Evolutionary conservation across 2,329 filamentous ascomycete genomes (phyloP).

Genomic region (Talaromyces piceae): DNA sequence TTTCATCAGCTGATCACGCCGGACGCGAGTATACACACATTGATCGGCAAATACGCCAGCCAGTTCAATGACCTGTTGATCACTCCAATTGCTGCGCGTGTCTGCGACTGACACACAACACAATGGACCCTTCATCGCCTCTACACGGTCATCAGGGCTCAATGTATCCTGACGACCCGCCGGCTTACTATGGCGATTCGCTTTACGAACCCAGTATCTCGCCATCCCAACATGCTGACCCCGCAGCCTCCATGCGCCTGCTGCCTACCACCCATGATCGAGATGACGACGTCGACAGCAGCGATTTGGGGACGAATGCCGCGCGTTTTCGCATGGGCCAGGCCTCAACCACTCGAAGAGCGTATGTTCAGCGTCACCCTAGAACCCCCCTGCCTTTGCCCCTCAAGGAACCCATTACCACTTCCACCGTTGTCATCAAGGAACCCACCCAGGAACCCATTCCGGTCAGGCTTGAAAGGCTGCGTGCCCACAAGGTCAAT

Average conservation of each 20-base stretch:
- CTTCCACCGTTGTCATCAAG: background rate
- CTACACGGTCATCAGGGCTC: constrained; percentile 20
- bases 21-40: background rate
- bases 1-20: too few relatives aligned
- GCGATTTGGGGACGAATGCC: constrained; percentile 17
- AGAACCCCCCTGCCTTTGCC: background rate
- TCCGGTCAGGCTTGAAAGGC: background rate
- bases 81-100: background rate
- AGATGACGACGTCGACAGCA: constrained; percentile 24
- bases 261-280: constrained; percentile 34
- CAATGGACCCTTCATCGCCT: constrained; percentile 15
- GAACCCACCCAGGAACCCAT: background rate
- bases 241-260: constrained; percentile 38
- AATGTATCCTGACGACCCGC: constrained; percentile 37
- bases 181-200: constrained; percentile 25
- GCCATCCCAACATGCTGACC: constrained; percentile 21
- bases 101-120: constrained; percentile 2
- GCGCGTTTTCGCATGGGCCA: constrained; percentile 24
- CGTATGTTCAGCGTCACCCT: constrained; percentile 27
- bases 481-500: background rate
- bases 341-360: constrained; percentile 20
- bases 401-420: background rate
- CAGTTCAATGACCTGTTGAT: constrained; percentile 1
- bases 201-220: constrained; percentile 23
- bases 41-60: background rate